These are phyloP conservation scores for Heliosperma pusillum DNA, from an alignment of 148 eudicot species.

Conservation along the genomic window DNA sequence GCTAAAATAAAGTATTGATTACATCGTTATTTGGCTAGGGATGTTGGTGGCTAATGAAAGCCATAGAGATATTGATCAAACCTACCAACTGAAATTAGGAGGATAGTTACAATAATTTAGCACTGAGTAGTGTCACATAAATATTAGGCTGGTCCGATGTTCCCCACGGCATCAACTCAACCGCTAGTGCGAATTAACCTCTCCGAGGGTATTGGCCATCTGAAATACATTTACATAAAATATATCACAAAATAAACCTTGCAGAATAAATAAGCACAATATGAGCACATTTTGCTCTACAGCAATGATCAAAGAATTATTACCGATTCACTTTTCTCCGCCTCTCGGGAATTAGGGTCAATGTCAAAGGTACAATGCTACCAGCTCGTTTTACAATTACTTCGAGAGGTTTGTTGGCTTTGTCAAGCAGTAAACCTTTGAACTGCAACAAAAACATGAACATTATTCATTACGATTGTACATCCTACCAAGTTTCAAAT, in stretches of 20 bases:
- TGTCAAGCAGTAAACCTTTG: slow-evolving; percentile 9
- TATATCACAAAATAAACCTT: background rate
- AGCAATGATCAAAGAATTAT: background rate
- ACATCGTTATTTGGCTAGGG: no score
- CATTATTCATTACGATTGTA: background rate
- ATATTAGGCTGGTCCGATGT: no score
- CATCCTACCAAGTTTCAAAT: background rate
- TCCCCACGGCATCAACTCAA: no score
- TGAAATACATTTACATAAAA: background rate
- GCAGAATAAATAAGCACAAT: background rate
- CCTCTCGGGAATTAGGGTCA: background rate
- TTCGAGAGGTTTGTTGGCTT: slow-evolving; percentile 7
- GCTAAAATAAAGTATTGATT: no score
- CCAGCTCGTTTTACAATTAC: slow-evolving; percentile 14
- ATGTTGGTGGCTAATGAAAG: no score
- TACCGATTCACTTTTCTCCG: slow-evolving; percentile 15
- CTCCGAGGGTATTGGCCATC: slow-evolving; percentile 6
- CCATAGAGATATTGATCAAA: no score
- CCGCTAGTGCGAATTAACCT: background rate
- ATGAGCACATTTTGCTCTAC: background rate
- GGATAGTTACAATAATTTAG: no score
- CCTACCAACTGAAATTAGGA: no score
- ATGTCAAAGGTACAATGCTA: slow-evolving; percentile 15
- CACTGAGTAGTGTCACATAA: no score
- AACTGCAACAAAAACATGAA: slow-evolving; percentile 13